Conservation (phyloP, 23 red algal species). For the Gracilariopsis chorda region DNA sequence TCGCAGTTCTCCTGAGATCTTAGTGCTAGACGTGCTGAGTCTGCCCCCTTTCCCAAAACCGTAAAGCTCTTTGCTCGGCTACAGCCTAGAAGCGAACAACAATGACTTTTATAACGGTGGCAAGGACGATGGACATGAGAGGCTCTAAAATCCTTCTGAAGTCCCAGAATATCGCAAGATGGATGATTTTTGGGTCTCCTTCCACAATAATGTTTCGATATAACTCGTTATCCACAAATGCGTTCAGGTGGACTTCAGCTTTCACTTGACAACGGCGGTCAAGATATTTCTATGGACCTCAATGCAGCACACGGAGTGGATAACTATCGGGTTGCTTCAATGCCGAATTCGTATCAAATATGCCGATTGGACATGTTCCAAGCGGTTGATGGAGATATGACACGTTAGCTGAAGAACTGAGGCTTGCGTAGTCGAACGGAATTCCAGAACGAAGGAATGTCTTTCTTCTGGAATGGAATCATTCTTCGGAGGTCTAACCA, state of each 20-base stretch:
- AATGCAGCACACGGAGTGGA: not conserved
- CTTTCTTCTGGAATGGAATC: slow-evolving; percentile 19
- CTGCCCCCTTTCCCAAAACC: too few relatives aligned
- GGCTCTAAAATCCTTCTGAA: not conserved
- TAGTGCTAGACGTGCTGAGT: too few relatives aligned
- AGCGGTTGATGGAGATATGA: not conserved
- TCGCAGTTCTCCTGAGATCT: too few relatives aligned
- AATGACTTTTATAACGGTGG: slow-evolving; percentile 12
- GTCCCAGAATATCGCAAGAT: not conserved
- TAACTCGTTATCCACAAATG: not conserved
- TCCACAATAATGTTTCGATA: slow-evolving; percentile 8
- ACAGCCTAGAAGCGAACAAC: too few relatives aligned
- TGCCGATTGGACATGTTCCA: not conserved
- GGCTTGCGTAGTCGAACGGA: not conserved
- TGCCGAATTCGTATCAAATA: slow-evolving; percentile 3
- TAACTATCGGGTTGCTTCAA: slow-evolving; percentile 8
- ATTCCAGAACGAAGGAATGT: not conserved
- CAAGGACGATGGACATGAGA: not conserved
- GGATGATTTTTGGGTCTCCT: not conserved
- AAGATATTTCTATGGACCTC: slow-evolving; percentile 9
- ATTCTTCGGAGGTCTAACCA: not conserved
- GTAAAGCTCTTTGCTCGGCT: too few relatives aligned
- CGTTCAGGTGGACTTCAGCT: slow-evolving; percentile 9
- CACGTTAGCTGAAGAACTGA: not conserved
- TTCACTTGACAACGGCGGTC: not conserved